Base-by-base conservation (phyloP, 345 rosid genomes). In the Citrus sp. region DNA sequence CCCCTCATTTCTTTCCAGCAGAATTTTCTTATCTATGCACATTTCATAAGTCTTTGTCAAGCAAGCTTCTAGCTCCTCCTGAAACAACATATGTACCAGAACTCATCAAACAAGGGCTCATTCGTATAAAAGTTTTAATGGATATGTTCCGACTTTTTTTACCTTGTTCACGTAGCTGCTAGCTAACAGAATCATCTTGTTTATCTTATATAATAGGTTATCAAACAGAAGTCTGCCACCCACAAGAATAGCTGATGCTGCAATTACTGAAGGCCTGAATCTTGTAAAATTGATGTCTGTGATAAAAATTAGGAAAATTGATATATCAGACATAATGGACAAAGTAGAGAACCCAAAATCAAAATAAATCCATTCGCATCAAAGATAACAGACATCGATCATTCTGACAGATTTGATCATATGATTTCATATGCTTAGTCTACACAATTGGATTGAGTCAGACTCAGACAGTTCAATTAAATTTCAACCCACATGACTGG, bases 241-340 rank as follows among this genome's bases (percentile, higher is more conserved):
- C 38, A 54, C 32, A 19, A 73, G 77, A 38, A 60, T 30, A 5
- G 77, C 67, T 34, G 67, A 73, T 59, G 77, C 77, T 37, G 77
- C 67, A 7, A 73, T 73, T 16, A 73, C 77, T 24, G 77, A 73
- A 7, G 77, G 67, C 24, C 27, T 59, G 55, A 58, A 59, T 60
- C 27, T 14, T 0, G 77, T 73, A 24, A 59, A 73, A 24, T 4
- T 58, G 67, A 73, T 73, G 51, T 73, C 77, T 73, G 67, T 24
- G 51, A 37, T 37, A 16, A 59, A 59, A 13, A 58, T 51, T 2
- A 10, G 28, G 16, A 73, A 0, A 13, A 8, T n/a, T 7, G 60
- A 27, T 51, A 18, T 5, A 18, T 54, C 27, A 72, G 46, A 55
- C 34, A 46, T 65, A 16, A 7, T 2, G 2, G 58, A 4, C 22